Evolutionary conservation across 1,284 basidiomycete genomes (phyloP), one percentile per base, ranked within the genome.

Genomic region (Microbotryum violaceum): DNA sequence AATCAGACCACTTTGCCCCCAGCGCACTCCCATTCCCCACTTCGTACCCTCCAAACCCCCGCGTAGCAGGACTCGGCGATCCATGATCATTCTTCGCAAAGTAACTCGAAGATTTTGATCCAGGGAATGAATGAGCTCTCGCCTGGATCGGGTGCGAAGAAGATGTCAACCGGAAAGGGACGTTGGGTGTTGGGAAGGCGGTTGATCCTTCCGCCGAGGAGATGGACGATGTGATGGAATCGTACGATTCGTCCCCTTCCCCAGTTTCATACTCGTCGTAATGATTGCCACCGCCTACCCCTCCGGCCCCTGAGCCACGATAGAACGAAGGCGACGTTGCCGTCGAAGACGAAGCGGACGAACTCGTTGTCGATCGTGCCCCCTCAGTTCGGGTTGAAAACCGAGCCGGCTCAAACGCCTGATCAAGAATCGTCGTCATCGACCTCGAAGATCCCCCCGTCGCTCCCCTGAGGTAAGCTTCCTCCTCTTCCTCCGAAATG

Each of bases 131-230:
- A 42, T 42, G n/a, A 33, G 44, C 6, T 16, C 37, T 42, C 12
- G 37, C 37, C 16, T 42, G 51, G 29, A 52, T 52, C 20, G 51
- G 51, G n/a, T 52, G 51, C 1, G 51, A 52, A 33, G 51, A 52
- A 33, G 51, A 52, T 20, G n/a, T 37, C 29, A 52, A 33, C 7
- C 51, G 51, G 51, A 33, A 52, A n/a, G 51, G 51, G 6, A 52
- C 51, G 29, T 52, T 21, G 18, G 29, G 51, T 16, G 29, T 31
- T 8, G 51, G 29, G 12, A 52, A 37, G 27, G 31, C 51, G 16
- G 50, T 51, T 18, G 50, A 29, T 51, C 27, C 27, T 20, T 27
- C 29, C 29, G 51, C 20, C 29, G 51, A 20, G 51, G 31, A 52
- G 18, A 9, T 8, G 12, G 31, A 52, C 12, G 37, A 42, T 18